Evolutionary conservation across 208 protist species (phyloP).

Genomic region (Trypanosoma vivax): DNA sequence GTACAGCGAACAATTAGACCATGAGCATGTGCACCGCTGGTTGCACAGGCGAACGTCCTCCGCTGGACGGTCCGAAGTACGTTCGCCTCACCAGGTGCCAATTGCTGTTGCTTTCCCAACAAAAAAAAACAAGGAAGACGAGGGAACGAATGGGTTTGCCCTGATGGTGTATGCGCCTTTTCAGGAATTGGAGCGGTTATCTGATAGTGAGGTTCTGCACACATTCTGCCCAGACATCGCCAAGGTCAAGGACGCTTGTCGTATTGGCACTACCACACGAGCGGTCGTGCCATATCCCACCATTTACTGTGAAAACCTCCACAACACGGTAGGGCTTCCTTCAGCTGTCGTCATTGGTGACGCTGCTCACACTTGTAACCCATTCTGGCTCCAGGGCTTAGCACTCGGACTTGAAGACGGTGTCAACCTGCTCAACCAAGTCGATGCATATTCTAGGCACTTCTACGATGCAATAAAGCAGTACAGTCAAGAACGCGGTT

Average conservation of each 20-base stretch:
- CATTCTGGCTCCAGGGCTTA: constrained; percentile 84
- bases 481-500: constrained; percentile 82
- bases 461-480: constrained; percentile 86
- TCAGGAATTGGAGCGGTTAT: constrained; percentile 40
- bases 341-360: constrained; percentile 79
- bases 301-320: constrained; percentile 80
- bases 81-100: constrained; percentile 47
- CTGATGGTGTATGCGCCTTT: constrained; percentile 78
- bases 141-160: constrained; percentile 40
- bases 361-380: constrained; percentile 74
- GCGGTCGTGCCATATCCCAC: constrained; percentile 44
- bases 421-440: constrained; percentile 66
- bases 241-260: constrained; percentile 3
- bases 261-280: constrained; percentile 1
- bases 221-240: constrained; percentile 22
- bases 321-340: constrained; percentile 82
- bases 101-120: constrained; percentile 73
- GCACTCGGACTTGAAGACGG: constrained; percentile 79
- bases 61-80: constrained; percentile 37
- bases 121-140: constrained; percentile 21
- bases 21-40: constrained; percentile 80
- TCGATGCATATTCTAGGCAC: constrained; percentile 78
- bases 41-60: constrained; percentile 44
- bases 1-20: constrained; percentile 23
- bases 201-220: constrained; percentile 34